Percentiles rank a stretch among this genome's conserved stretches.
Evolutionary conservation across 768 basidiomycete genomes (phyloP).

Genomic region (Lentinula aciculospora): DNA sequence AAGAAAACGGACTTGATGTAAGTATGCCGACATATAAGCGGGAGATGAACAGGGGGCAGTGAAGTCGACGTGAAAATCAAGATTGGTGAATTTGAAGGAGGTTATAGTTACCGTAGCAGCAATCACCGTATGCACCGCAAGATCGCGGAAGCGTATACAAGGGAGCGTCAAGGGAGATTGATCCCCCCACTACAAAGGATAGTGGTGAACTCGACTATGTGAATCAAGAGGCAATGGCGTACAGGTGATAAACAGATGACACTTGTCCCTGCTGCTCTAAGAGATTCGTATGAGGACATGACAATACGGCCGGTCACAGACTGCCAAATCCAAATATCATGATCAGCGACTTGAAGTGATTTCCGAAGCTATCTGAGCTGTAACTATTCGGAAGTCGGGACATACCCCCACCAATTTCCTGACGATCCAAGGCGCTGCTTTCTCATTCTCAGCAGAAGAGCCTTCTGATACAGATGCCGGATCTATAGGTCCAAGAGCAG

Average conservation of each 20-base stretch:
- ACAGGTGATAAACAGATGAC: slow-evolving; percentile 61
- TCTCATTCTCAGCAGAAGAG: slow-evolving; percentile 43
- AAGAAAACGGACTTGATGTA: background rate
- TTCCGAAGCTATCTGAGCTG: too few relatives aligned
- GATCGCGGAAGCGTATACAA: slow-evolving; percentile 58
- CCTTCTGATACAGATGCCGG: slow-evolving; percentile 32
- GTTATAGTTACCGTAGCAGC: slow-evolving; percentile 43
- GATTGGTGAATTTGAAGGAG: slow-evolving; percentile 3
- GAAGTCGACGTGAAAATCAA: background rate
- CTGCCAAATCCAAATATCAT: slow-evolving; percentile 24
- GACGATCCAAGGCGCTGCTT: slow-evolving; percentile 56
- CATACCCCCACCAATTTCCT: slow-evolving; percentile 59
- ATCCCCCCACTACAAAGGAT: slow-evolving; percentile 48
- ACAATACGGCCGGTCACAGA: slow-evolving; percentile 60
- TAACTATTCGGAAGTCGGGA: slow-evolving; percentile 8
- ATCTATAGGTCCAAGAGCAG: slow-evolving; percentile 44
- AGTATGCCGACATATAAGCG: too few relatives aligned
- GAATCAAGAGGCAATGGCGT: slow-evolving; percentile 14
- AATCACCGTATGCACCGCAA: slow-evolving; percentile 56
- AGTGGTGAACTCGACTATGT: background rate
- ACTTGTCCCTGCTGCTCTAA: slow-evolving; percentile 53
- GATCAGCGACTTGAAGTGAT: too few relatives aligned
- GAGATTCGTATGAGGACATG: slow-evolving; percentile 57
- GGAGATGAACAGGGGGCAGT: background rate
- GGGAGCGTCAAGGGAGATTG: slow-evolving; percentile 58